These are phyloP conservation scores for Thalassiosira hispida DNA, from an alignment of 352 stramenopile genomes.

Conservation along the genomic window DNA sequence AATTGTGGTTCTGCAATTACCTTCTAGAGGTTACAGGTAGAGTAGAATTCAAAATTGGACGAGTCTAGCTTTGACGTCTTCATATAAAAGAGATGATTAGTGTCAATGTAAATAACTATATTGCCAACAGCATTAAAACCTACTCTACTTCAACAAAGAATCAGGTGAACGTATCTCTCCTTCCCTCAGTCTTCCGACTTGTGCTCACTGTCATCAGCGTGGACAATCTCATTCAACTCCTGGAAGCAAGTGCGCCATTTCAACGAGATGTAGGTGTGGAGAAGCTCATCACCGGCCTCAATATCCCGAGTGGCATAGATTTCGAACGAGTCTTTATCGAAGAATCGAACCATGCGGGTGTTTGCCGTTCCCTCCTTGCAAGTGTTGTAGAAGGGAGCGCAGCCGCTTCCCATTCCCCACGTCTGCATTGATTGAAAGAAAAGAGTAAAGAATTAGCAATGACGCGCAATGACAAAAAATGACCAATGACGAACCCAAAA, in stretches of 20 bases:
- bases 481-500: background rate
- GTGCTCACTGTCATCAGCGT: conserved; percentile 50
- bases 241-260: conserved; percentile 75
- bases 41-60: too few relatives aligned
- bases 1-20: too few relatives aligned
- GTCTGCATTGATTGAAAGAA: conserved; percentile 32
- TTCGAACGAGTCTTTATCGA: conserved; percentile 73
- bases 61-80: too few relatives aligned
- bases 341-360: conserved; percentile 74
- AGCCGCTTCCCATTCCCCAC: conserved; percentile 76
- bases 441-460: conserved; percentile 15
- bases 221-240: conserved; percentile 75
- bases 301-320: conserved; percentile 75
- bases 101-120: too few relatives aligned
- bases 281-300: conserved; percentile 67
- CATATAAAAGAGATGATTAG: too few relatives aligned
- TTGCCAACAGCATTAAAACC: too few relatives aligned
- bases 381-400: conserved; percentile 76
- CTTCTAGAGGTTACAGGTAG: too few relatives aligned
- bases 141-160: too few relatives aligned
- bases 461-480: conserved; percentile 7
- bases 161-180: too few relatives aligned
- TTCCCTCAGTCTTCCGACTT: conserved; percentile 16
- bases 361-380: conserved; percentile 69
- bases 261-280: conserved; percentile 79